A percentile compares a stretch with the other conserved stretches of the same genome.
These are phyloP conservation scores for Spathaspora girioi DNA, from an alignment of 805 yeast species.

Conservation along the genomic window DNA sequence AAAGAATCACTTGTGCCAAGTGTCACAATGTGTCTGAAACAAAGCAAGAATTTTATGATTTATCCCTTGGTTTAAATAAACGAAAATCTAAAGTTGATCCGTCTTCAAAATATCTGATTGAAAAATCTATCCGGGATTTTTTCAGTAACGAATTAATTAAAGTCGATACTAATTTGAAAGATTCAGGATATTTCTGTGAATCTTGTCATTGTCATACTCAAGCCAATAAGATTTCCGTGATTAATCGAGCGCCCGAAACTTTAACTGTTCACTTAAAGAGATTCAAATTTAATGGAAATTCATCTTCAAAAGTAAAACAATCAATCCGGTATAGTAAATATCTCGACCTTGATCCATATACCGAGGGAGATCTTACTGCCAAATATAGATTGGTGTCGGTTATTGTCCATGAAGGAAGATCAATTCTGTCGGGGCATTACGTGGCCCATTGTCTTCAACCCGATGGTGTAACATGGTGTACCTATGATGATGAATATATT, in stretches of 20 bases:
- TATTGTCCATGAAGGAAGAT: slow-evolving; percentile 91
- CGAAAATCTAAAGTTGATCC: slow-evolving; percentile 12
- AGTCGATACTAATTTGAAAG: slow-evolving; percentile 55
- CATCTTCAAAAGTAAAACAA: slow-evolving; percentile 83
- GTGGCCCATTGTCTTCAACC: slow-evolving; percentile 90
- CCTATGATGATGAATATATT: slow-evolving; percentile 90
- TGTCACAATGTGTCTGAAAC: slow-evolving; percentile 86
- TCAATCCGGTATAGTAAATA: slow-evolving; percentile 76
- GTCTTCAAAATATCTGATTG: slow-evolving; percentile 53
- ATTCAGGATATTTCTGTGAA: slow-evolving; percentile 84
- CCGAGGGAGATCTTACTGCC: slow-evolving; percentile 18
- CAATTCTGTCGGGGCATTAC: slow-evolving; percentile 90
- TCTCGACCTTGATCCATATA: slow-evolving; percentile 66
- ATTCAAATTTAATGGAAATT: slow-evolving; percentile 79
- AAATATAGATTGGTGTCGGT: slow-evolving; percentile 74
- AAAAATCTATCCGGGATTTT: slow-evolving; percentile 72
- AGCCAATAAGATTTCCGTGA: slow-evolving; percentile 72
- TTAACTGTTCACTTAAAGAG: slow-evolving; percentile 83
- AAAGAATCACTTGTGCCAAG: slow-evolving; percentile 75
- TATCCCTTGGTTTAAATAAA: slow-evolving; percentile 72
- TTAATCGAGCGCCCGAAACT: slow-evolving; percentile 84
- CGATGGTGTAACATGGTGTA: slow-evolving; percentile 79
- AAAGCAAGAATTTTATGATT: slow-evolving; percentile 89
- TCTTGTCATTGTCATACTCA: slow-evolving; percentile 72
- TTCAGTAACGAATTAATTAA: slow-evolving; percentile 79